Percentiles rank a stretch among this genome's conserved stretches.
Conservation (phyloP, 2,329 filamentous ascomycete genomes). For the Trichophyton equinum region DNA sequence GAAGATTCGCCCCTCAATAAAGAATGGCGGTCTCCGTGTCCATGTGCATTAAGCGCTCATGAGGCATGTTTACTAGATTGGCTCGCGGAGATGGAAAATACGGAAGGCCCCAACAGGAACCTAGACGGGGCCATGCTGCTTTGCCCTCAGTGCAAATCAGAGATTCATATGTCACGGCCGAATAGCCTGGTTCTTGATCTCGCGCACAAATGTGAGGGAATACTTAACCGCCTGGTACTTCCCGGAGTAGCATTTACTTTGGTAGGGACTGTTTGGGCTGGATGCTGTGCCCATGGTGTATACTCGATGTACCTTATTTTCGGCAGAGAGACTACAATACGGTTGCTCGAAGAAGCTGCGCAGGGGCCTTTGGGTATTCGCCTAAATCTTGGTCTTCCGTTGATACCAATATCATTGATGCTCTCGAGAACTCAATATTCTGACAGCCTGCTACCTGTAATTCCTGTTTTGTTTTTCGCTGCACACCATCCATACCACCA, state of each 20-base stretch:
- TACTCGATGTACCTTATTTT: slow-evolving; percentile 55
- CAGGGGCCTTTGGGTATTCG: slow-evolving; percentile 34
- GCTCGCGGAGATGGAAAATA: slow-evolving; percentile 76
- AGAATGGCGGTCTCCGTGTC: slow-evolving; percentile 78
- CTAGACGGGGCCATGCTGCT: slow-evolving; percentile 50
- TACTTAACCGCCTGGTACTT: slow-evolving; percentile 48
- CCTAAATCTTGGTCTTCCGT: slow-evolving; percentile 48
- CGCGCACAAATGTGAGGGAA: slow-evolving; percentile 46
- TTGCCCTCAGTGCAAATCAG: slow-evolving; percentile 81
- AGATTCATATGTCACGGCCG: slow-evolving; percentile 64
- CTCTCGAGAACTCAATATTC: slow-evolving; percentile 53
- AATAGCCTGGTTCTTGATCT: slow-evolving; percentile 59
- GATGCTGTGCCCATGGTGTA: slow-evolving; percentile 46
- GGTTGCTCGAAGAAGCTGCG: slow-evolving; percentile 38
- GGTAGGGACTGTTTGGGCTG: slow-evolving; percentile 38
- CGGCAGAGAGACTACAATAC: slow-evolving; percentile 46
- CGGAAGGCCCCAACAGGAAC: slow-evolving; percentile 38
- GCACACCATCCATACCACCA: slow-evolving; percentile 31
- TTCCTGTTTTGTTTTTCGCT: slow-evolving; percentile 46
- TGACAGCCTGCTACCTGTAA: slow-evolving; percentile 50
- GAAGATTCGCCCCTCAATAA: slow-evolving; percentile 48
- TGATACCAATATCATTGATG: slow-evolving; percentile 56
- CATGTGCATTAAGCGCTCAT: slow-evolving; percentile 81
- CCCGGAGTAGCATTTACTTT: slow-evolving; percentile 48
- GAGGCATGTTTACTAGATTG: slow-evolving; percentile 81